Evolutionary conservation across 2,329 filamentous ascomycete species (phyloP).

Genomic region (Rutstroemia sydowiana): DNA sequence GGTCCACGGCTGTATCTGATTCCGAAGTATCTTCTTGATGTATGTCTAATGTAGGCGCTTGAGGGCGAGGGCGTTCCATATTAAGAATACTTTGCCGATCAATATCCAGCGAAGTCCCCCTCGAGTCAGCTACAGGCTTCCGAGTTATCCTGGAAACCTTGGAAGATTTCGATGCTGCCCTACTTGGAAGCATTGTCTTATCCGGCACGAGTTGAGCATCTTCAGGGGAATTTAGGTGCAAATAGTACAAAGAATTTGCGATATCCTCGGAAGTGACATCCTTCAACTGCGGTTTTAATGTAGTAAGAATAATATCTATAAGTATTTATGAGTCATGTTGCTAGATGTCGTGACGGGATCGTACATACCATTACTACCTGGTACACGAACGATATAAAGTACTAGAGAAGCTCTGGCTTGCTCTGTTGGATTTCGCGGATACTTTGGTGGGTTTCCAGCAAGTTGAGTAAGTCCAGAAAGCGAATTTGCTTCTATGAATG

Average conservation of each 20-base stretch:
- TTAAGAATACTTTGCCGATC: slow-evolving; percentile 4
- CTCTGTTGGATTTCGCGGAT: slow-evolving; percentile 70
- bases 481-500: slow-evolving; percentile 69
- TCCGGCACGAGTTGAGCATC: slow-evolving; percentile 39
- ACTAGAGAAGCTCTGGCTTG: slow-evolving; percentile 63
- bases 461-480: slow-evolving; percentile 71
- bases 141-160: slow-evolving; percentile 23
- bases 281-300: slow-evolving; percentile 80
- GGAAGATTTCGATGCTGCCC: slow-evolving; percentile 17
- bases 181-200: slow-evolving; percentile 10
- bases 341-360: background rate
- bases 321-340: background rate
- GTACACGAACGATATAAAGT: slow-evolving; percentile 89
- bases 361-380: slow-evolving; percentile 71
- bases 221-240: slow-evolving; percentile 66
- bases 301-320: slow-evolving; percentile 52
- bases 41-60: slow-evolving; percentile 3
- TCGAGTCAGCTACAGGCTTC: slow-evolving; percentile 27
- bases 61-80: background rate
- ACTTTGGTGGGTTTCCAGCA: slow-evolving; percentile 79
- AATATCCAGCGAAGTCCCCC: slow-evolving; percentile 20
- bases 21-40: background rate
- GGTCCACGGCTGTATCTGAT: background rate
- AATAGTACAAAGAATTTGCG: slow-evolving; percentile 79
- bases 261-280: slow-evolving; percentile 86